Conservation (phyloP, 1,284 basidiomycete genomes). For the Mycena citricolor region DNA sequence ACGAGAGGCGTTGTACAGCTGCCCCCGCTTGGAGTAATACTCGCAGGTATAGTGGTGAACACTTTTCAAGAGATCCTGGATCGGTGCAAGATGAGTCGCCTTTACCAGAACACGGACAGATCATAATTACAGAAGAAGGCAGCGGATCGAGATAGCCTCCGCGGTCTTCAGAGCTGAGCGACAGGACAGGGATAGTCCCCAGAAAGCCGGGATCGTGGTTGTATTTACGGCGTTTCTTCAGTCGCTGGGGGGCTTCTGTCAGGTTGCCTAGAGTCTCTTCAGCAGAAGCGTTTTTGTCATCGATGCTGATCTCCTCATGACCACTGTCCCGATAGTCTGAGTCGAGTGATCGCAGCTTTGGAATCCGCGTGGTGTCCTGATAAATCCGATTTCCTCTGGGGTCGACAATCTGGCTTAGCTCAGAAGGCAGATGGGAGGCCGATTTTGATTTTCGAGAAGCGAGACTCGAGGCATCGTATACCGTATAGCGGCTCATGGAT, state of each 20-base stretch:
- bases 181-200: constrained; percentile 16
- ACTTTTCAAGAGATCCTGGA: constrained; percentile 67
- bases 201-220: constrained; percentile 40
- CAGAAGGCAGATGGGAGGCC: no score
- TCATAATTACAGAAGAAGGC: constrained; percentile 49
- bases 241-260: constrained; percentile 23
- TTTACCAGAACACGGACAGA: constrained; percentile 12
- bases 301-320: no score
- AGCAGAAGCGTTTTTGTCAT: no score
- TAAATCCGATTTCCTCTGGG: no score
- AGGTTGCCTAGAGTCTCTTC: no score
- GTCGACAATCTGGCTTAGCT: no score
- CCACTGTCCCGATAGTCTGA: no score
- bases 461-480: no score
- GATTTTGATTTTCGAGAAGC: no score
- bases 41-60: constrained; percentile 66
- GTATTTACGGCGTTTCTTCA: constrained; percentile 40
- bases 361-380: no score
- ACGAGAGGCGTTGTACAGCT: constrained; percentile 52
- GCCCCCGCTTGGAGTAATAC: constrained; percentile 60
- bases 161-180: not conserved
- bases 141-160: constrained; percentile 15
- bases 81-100: constrained; percentile 2
- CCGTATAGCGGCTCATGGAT: no score
- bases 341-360: no score